phyloP scores from a whole-genome alignment of 75 land plant genomes.

The Pinus albicaulis region DNA sequence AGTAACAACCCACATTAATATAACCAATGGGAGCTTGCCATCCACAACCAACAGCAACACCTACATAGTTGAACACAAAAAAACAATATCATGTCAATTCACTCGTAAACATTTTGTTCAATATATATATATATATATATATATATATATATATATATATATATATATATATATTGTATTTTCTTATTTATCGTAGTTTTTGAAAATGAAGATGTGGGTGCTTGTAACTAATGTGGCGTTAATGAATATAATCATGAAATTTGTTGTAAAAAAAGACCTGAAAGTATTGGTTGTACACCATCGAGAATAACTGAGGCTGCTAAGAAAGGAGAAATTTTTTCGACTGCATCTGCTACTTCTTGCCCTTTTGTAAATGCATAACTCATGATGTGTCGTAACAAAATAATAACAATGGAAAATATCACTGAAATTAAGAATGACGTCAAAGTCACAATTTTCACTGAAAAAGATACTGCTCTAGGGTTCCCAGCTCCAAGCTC shows the following conservation, averaged over 20 bases:
- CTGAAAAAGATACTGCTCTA: conserved; percentile 48
- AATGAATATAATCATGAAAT: no score
- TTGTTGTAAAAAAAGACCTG: conserved; percentile 30
- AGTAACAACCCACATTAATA: conserved; percentile 61
- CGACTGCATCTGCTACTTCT: conserved; percentile 34
- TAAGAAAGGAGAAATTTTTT: conserved; percentile 46
- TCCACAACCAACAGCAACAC: conserved; percentile 72
- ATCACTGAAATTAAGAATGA: conserved; percentile 33
- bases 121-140: no score
- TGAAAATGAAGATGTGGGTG: no score
- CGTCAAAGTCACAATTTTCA: conserved; percentile 26
- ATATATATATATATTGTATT: no score
- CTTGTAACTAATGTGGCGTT: no score
- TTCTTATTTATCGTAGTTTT: no score
- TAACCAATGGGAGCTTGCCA: conserved; percentile 68
- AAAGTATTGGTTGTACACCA: conserved; percentile 75
- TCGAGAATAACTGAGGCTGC: conserved; percentile 56
- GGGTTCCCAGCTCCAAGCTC: conserved; percentile 76
- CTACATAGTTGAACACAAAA: conserved; percentile 6
- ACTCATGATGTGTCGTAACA: conserved; percentile 40
- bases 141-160: no score
- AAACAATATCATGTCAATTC: no score
- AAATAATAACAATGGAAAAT: conserved; percentile 15
- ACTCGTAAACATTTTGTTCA: no score
- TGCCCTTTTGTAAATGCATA: conserved; percentile 50